Evolutionary conservation across 805 yeast species (phyloP), one percentile per base, ranked within the genome.

Genomic region (Lipomyces chichibuensis): DNA sequence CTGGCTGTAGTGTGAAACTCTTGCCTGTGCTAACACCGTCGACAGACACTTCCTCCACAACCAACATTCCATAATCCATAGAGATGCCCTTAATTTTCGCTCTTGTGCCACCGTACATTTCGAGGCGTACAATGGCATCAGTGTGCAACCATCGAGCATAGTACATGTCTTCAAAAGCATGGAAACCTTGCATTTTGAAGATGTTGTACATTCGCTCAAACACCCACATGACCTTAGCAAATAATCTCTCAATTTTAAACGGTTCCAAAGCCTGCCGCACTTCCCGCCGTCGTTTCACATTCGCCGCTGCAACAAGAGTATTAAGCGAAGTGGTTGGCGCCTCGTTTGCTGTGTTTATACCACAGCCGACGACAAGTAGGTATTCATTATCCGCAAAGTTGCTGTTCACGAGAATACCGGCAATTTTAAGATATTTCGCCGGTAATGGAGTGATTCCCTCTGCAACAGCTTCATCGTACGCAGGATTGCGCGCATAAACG

Each of bases 291-390:
- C 91, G 80, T 32, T 83, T 76, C 27, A 76, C 79, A 74, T 92
- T 92, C 74, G 91, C 78, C 55, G 84, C 80, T 6, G 81, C 83
- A 39, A 95, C 82, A 62, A 92, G 87, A 7, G 85, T 72, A 74
- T 93, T 92, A 58, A 95, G 78, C 0, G 98, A 93, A 0, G 97
- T 91, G 0, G 98, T 91, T 17, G 99, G 99, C 0, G 93, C 92
- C n/a, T 85, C 84, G 76, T 91, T 92, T 62, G 85, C 85, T 2
- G 92, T 87, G 73, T 94, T 95, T 61, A 92, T 81, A 20, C 99
- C 99, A 11, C 91, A 87, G 0, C 99, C 98, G 76, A 90, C 85
- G 6, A 92, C 88, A 23, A 92, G 76, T 64, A 86, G 82, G 76
- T 88, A 92, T 17, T 83, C 79, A 29, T 84, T 82, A 69, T 86